These are phyloP conservation scores for Candida ipomoeae DNA, from an alignment of 805 yeast genomes.

Conservation along the genomic window DNA sequence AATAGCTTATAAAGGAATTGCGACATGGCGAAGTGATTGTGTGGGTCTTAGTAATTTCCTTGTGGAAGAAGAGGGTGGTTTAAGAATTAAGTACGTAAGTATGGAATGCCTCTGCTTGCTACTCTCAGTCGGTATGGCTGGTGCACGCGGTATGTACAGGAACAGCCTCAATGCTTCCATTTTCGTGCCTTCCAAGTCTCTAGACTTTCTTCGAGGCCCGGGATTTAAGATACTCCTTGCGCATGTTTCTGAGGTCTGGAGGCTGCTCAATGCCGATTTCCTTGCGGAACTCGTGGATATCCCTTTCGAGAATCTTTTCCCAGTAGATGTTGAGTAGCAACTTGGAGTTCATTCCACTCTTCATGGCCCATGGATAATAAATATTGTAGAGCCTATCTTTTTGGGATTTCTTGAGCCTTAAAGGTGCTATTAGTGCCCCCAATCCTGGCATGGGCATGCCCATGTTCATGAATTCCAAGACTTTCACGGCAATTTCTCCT, in stretches of 20 bases:
- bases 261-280: conserved; percentile 75
- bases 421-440: conserved; percentile 87
- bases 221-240: conserved; percentile 32
- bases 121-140: conserved; percentile 2
- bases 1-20: conserved; percentile 31
- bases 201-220: background rate
- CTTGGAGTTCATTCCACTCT: conserved; percentile 65
- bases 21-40: conserved; percentile 20
- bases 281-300: conserved; percentile 64
- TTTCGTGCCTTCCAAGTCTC: background rate
- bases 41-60: background rate
- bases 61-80: background rate
- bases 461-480: conserved; percentile 85
- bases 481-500: conserved; percentile 94
- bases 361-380: conserved; percentile 85
- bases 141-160: background rate
- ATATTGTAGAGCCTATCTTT: conserved; percentile 59
- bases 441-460: conserved; percentile 95
- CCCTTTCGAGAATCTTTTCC: conserved; percentile 76
- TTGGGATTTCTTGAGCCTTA: conserved; percentile 62
- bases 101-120: background rate
- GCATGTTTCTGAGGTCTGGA: conserved; percentile 63
- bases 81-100: background rate
- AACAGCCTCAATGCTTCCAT: background rate
- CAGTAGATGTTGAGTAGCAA: conserved; percentile 86